Conservation (phyloP, 768 basidiomycete genomes). For the Guyanaporus albipodus region DNA sequence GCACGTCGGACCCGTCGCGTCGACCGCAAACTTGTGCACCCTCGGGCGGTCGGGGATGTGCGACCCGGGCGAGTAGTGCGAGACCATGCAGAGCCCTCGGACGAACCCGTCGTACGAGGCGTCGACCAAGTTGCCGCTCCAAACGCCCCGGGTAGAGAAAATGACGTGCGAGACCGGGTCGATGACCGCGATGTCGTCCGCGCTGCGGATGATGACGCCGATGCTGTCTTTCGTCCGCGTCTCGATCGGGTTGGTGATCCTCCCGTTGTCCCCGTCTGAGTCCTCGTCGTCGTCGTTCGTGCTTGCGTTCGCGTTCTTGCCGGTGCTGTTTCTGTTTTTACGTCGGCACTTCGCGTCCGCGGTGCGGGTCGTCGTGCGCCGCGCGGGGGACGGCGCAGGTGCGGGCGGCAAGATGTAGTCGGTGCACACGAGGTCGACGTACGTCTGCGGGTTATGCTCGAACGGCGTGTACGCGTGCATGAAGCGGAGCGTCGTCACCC, state of each 20-base stretch:
- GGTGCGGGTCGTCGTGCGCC: too few relatives aligned
- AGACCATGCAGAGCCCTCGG: constrained; percentile 8
- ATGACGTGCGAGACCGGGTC: constrained; percentile 8
- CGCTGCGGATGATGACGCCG: constrained; percentile 8
- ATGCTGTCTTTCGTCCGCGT: neutral
- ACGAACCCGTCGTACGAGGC: constrained; percentile 15
- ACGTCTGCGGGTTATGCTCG: neutral
- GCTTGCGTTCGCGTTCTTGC: too few relatives aligned
- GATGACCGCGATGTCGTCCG: constrained; percentile 8
- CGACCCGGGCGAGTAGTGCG: neutral
- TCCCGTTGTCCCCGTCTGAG: too few relatives aligned
- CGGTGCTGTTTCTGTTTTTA: neutral
- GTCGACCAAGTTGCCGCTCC: constrained; percentile 14
- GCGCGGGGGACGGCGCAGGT: too few relatives aligned
- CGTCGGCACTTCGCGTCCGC: neutral
- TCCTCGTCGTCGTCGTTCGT: too few relatives aligned
- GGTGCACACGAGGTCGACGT: constrained; percentile 12
- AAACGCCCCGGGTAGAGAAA: constrained; percentile 6
- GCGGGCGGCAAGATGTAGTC: constrained; percentile 11
- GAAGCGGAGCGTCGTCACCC: constrained; percentile 20
- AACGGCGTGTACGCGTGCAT: constrained; percentile 11
- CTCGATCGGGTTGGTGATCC: too few relatives aligned
- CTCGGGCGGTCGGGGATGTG: neutral
- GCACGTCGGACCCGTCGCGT: constrained; percentile 16
- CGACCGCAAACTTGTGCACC: constrained; percentile 15